phyloP scores from a whole-genome alignment of 805 yeast species.

The Saturnispora besseyi region DNA sequence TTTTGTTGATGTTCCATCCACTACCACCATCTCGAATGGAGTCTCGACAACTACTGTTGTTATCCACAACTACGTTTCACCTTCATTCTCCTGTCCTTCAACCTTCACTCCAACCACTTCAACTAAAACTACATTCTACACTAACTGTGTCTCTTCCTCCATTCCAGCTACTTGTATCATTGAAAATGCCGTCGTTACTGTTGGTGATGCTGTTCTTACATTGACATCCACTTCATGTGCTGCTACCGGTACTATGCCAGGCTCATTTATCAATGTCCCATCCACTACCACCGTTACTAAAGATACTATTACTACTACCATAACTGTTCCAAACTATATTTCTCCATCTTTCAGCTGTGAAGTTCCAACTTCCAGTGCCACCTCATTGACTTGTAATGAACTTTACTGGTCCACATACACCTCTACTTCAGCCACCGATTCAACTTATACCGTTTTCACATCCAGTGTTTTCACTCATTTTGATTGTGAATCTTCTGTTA shows the following conservation, averaged over 20 bases:
- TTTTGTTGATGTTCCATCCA: constrained; percentile 2
- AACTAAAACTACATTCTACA: not conserved
- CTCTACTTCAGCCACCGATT: not conserved
- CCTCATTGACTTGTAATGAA: not conserved
- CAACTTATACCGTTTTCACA: not conserved
- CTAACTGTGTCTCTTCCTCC: not conserved
- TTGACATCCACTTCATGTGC: constrained; percentile 7
- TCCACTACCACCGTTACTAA: constrained; percentile 1
- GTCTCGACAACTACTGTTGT: constrained; percentile 1
- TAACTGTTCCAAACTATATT: constrained; percentile 4
- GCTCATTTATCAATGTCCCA: constrained; percentile 8
- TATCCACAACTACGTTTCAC: constrained; percentile 3
- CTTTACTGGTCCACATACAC: constrained; percentile 2
- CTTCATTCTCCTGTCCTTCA: constrained; percentile 6
- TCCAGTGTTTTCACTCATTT: constrained; percentile 2
- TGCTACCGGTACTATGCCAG: constrained; percentile 6
- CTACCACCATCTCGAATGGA: not conserved
- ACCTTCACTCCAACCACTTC: constrained; percentile 1
- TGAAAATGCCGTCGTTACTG: constrained; percentile 8
- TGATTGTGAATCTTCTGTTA: not conserved
- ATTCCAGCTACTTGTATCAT: constrained; percentile 7
- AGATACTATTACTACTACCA: not conserved
- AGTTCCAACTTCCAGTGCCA: constrained; percentile 1
- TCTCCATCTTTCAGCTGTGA: constrained; percentile 7
- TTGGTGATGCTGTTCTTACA: constrained; percentile 7